Conservation (phyloP, 163 green algal species). For the Volvox carteri region DNA sequence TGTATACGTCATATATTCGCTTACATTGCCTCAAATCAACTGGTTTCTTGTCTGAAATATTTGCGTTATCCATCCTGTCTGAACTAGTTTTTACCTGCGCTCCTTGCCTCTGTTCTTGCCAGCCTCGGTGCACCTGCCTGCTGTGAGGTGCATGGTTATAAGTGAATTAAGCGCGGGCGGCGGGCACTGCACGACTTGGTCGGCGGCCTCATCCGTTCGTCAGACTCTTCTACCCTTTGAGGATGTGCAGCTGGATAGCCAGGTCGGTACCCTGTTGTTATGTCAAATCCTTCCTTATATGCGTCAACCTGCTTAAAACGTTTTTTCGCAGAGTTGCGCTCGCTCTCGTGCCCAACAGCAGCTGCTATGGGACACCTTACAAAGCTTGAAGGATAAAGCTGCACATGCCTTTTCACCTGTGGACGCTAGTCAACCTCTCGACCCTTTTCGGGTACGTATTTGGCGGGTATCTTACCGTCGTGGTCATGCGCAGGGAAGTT, state of each 20-base stretch:
- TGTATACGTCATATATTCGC: too few species aligned
- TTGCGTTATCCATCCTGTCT: too few species aligned
- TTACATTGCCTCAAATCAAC: too few species aligned
- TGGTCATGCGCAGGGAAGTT: too few species aligned
- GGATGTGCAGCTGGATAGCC: background rate
- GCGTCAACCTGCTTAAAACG: background rate
- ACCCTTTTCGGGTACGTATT: constrained; percentile 25
- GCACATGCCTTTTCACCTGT: background rate
- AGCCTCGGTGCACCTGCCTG: background rate
- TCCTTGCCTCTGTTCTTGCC: too few species aligned
- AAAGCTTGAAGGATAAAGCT: constrained; percentile 34
- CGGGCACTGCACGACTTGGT: constrained; percentile 27
- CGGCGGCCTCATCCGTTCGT: background rate
- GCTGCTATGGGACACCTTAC: constrained; percentile 9
- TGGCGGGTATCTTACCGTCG: background rate
- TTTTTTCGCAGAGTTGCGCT: background rate
- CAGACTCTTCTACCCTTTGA: constrained; percentile 24
- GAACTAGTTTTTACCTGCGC: too few species aligned
- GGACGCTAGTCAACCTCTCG: background rate
- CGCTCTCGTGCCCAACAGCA: constrained; percentile 18
- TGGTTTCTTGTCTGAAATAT: too few species aligned
- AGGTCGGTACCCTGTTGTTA: background rate
- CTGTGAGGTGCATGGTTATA: constrained; percentile 23
- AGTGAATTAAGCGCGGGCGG: constrained; percentile 10
- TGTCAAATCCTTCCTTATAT: background rate